Evolutionary conservation across 441 rosid genomes (phyloP).

Genomic region (Erodium moschatum): DNA sequence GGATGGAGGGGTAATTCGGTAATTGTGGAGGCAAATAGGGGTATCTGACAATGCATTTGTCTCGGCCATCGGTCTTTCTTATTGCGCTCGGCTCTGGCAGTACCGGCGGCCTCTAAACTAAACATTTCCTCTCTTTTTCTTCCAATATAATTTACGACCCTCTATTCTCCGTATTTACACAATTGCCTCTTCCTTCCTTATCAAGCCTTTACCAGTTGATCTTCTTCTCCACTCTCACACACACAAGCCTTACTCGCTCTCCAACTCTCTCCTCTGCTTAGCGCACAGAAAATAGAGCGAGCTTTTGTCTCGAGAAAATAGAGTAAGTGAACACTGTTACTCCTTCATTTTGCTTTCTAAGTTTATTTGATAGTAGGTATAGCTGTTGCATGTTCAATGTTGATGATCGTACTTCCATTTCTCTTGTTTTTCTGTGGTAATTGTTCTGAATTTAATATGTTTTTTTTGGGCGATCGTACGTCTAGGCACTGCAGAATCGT

Average conservation of each 20-base stretch:
- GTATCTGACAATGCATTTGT: conserved; percentile 1
- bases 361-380: background rate
- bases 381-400: background rate
- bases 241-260: background rate
- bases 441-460: background rate
- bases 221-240: conserved; percentile 6
- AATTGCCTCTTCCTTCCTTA: background rate
- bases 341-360: background rate
- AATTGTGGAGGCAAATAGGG: background rate
- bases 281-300: background rate
- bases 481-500: background rate
- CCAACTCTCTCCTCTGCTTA: background rate
- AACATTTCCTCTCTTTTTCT: background rate
- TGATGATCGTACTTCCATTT: conserved; percentile 4
- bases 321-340: background rate
- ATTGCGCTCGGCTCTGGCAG: background rate
- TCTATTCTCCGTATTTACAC: background rate
- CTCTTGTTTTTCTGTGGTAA: background rate
- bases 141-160: background rate
- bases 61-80: conserved; percentile 5
- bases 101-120: background rate
- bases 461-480: conserved; percentile 1
- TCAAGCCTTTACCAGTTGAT: conserved; percentile 3
- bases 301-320: background rate
- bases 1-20: background rate